Evolutionary conservation across 495 filamentous ascomycete species (phyloP), one percentile per base, ranked within the genome.

Genomic region (Peziza echinospora): DNA sequence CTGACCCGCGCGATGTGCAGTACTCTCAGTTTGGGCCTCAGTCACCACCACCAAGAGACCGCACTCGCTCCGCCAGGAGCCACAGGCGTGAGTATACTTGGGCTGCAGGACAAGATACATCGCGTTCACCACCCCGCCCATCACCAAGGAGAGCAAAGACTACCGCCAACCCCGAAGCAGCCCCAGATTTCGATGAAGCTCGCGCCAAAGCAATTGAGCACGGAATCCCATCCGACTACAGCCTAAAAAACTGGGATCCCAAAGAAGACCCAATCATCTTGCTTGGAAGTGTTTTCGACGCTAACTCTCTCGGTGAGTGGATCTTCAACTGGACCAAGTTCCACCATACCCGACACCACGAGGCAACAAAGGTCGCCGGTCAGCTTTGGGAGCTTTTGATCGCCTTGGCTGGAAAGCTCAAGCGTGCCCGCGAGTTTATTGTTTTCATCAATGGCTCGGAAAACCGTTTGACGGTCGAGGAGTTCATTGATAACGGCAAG

Each of bases 251-350:
- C 70, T 99, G 89, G 89, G 91, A 96, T 60, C 87, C 76, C 40
- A 85, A 93, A 63, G 82, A 83, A 53, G 65, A 61, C 46, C 81
- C 89, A 25, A 92, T 97, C 62, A 76, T 93, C 60, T 72, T 97
- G 5, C 72, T 96, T 7, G 89, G 89, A 37, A 91, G 82, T 59
- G 89, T 96, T 41, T 97, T 96, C 59, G 91, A 96, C 58, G 82
- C 89, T 62, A 93, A 93, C 71, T 91, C 83, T 19, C 72, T 97
- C 13, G 89, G 89, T 57, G 93, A 93, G 64, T 97, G 89, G 89
- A 87, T 97, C 61, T 97, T 93, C 67, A 92, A 97, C 70, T 97
- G 89, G 89, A 94, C 89, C 24, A 83, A 94, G 49, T 94, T 83
- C 66, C 77, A 80, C 61, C 80, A 91, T 52, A 84, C 84, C 34